phyloP scores from a whole-genome alignment of 169 alveolate genomes.

The Perkinsus marinus region DNA sequence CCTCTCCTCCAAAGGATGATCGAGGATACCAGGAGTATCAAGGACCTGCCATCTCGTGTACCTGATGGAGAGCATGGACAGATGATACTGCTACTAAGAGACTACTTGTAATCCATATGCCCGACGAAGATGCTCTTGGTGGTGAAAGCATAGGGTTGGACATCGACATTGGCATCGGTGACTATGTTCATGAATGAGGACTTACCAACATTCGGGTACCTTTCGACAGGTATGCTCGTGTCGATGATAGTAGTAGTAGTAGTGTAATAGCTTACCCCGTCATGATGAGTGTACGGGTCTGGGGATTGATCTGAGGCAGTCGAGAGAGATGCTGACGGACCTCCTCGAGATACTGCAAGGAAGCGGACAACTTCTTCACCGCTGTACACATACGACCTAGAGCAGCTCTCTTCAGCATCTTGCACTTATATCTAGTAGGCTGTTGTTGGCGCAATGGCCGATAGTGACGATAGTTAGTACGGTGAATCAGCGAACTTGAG shows the following conservation, averaged over 20 bases:
- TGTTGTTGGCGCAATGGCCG: background rate
- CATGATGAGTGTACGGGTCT: slow-evolving; percentile 18
- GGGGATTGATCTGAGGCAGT: slow-evolving; percentile 90
- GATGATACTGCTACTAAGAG: background rate
- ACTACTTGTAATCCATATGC: slow-evolving; percentile 89
- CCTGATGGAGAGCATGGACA: background rate
- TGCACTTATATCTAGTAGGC: slow-evolving; percentile 62
- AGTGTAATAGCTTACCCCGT: background rate
- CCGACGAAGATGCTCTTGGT: slow-evolving; percentile 98
- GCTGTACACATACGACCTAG: slow-evolving; percentile 95
- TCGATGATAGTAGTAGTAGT: background rate
- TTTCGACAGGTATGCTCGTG: slow-evolving; percentile 5
- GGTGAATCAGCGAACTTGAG: slow-evolving; percentile 90
- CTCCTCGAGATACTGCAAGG: slow-evolving; percentile 90
- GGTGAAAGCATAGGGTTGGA: slow-evolving; percentile 96
- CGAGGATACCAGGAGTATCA: slow-evolving; percentile 99
- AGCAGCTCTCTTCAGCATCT: slow-evolving; percentile 93
- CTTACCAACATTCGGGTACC: slow-evolving; percentile 99
- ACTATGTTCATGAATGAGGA: slow-evolving; percentile 87
- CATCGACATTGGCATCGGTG: slow-evolving; percentile 95
- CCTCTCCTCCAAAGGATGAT: slow-evolving; percentile 91
- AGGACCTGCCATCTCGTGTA: slow-evolving; percentile 53
- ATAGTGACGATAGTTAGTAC: slow-evolving; percentile 10
- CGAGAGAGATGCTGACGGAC: slow-evolving; percentile 93
- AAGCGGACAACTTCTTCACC: slow-evolving; percentile 79